phyloP scores from a whole-genome alignment of 2,329 filamentous ascomycete species.

The Rhinocladiella similis region DNA sequence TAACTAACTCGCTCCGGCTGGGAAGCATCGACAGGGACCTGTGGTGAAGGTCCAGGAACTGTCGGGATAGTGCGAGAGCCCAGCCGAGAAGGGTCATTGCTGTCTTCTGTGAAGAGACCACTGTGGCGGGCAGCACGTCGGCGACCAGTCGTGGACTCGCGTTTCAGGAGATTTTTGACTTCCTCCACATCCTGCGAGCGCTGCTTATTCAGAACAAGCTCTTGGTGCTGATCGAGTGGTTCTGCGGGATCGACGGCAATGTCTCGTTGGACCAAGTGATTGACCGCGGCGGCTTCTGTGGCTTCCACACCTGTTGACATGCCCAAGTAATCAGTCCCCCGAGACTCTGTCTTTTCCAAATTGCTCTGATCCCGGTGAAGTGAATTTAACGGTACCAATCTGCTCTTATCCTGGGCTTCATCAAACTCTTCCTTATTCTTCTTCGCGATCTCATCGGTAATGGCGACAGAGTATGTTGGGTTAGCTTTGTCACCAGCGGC shows the following conservation, averaged over 20 bases:
- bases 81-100: not conserved
- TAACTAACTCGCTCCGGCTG: conserved; percentile 20
- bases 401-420: conserved; percentile 62
- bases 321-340: not conserved
- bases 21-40: conserved; percentile 12
- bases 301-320: conserved; percentile 12
- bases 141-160: conserved; percentile 42
- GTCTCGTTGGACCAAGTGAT: conserved; percentile 19
- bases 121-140: conserved; percentile 33
- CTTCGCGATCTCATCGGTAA: conserved; percentile 67
- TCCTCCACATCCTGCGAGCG: conserved; percentile 30
- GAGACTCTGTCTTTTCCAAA: conserved; percentile 4
- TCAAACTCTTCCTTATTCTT: conserved; percentile 61
- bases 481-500: conserved; percentile 65
- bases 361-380: conserved; percentile 7
- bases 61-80: conserved; percentile 25
- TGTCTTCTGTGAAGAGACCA: conserved; percentile 12
- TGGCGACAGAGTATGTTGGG: conserved; percentile 76
- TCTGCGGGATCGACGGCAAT: conserved; percentile 23
- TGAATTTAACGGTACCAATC: conserved; percentile 58
- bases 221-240: conserved; percentile 17
- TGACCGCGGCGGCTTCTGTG: conserved; percentile 22
- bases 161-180: conserved; percentile 33
- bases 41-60: conserved; percentile 21
- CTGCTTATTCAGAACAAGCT: conserved; percentile 20